These are phyloP conservation scores for Fusarium sambucinum DNA, from an alignment of 2,329 filamentous ascomycete genomes.

Conservation along the genomic window DNA sequence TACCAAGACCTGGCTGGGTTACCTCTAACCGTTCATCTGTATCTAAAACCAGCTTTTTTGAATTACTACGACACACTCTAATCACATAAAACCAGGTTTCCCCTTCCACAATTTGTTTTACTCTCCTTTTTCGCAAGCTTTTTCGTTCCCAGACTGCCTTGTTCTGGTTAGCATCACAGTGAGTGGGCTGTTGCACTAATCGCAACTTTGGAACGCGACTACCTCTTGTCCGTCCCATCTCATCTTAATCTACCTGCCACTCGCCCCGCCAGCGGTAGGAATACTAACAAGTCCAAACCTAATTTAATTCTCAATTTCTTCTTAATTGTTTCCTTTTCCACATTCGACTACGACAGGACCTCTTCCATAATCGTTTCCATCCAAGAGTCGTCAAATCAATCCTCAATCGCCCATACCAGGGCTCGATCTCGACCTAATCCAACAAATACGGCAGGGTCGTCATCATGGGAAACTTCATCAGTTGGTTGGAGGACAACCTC, in stretches of 20 bases:
- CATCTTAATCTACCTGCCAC: conserved; percentile 43
- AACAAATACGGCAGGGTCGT: conserved; percentile 31
- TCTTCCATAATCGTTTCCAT: conserved; percentile 10
- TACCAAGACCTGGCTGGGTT: conserved; percentile 1
- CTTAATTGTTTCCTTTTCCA: conserved; percentile 14
- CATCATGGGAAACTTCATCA: conserved; percentile 56
- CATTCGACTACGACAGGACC: background rate
- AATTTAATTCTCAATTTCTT: conserved; percentile 21
- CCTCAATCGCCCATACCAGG: conserved; percentile 14
- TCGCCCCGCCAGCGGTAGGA: conserved; percentile 23
- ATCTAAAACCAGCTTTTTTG: conserved; percentile 35
- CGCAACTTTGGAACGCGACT: conserved; percentile 26
- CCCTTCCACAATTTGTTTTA: background rate
- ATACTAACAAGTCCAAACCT: conserved; percentile 3
- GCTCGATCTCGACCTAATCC: conserved; percentile 6
- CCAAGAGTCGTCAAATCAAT: conserved; percentile 1
- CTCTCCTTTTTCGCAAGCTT: conserved; percentile 13
- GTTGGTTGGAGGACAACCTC: conserved; percentile 54
- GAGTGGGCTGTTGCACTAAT: conserved; percentile 1
- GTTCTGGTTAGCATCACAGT: background rate
- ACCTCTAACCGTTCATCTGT: conserved; percentile 12
- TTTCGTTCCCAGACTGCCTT: conserved; percentile 15
- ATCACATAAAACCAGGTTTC: conserved; percentile 38
- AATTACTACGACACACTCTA: conserved; percentile 12
- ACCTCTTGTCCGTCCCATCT: conserved; percentile 10